These are phyloP conservation scores for Paulownia fortunei DNA, from an alignment of 257 asterid genomes.

Conservation along the genomic window DNA sequence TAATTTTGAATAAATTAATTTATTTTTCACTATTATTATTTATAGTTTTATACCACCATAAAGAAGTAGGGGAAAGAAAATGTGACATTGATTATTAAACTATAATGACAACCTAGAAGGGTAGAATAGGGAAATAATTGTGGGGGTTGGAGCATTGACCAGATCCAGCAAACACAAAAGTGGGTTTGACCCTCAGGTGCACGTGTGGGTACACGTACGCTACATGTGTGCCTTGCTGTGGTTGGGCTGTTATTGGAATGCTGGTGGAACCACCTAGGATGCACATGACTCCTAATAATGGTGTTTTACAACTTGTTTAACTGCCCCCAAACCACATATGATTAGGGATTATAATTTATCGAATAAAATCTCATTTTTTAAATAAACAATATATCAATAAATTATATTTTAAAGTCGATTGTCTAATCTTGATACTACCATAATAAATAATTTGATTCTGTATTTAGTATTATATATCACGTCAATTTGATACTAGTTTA, in stretches of 20 bases:
- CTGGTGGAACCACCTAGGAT: constrained; percentile 52
- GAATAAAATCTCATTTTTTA: neutral
- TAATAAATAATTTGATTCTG: neutral
- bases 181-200: constrained; percentile 46
- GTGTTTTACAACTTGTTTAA: constrained; percentile 41
- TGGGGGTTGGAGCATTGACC: constrained; percentile 31
- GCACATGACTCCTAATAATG: constrained; percentile 55
- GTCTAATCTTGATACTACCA: neutral
- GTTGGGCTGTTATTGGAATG: constrained; percentile 44
- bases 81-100: neutral
- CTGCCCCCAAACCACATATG: constrained; percentile 24
- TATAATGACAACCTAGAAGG: neutral
- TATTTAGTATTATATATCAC: neutral
- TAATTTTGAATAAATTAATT: no score
- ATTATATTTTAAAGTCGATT: neutral
- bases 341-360: neutral
- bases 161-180: constrained; percentile 38
- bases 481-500: neutral
- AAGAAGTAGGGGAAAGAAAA: no score
- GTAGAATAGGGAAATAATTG: neutral
- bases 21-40: no score
- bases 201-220: constrained; percentile 50
- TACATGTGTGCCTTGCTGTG: constrained; percentile 58
- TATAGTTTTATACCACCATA: no score
- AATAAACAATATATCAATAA: neutral